Conservation (phyloP, 495 filamentous ascomycete genomes). For the Chaetomidium leptoderma region DNA sequence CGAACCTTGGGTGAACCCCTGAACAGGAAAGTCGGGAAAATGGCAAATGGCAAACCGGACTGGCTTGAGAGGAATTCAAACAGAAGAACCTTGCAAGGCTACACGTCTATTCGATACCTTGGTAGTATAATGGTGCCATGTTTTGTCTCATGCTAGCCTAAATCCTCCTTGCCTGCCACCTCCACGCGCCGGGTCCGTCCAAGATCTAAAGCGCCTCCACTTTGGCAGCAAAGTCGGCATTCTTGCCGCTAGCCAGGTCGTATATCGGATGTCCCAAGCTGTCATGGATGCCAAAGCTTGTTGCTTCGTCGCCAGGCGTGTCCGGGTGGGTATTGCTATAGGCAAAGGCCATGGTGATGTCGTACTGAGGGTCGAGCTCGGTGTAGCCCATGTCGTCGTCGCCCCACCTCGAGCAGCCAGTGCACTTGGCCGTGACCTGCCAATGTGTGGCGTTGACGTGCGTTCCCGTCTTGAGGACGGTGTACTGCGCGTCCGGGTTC, state of each 20-base stretch:
- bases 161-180: not conserved
- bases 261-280: constrained; percentile 43
- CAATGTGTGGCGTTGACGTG: constrained; percentile 45
- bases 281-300: constrained; percentile 45
- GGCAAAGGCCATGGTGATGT: constrained; percentile 41
- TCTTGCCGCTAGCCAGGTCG: constrained; percentile 33
- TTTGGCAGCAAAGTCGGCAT: constrained; percentile 28
- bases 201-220: constrained; percentile 18
- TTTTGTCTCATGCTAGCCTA: not conserved
- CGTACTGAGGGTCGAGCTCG: constrained; percentile 34
- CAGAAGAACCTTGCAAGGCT: too few species aligned
- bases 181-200: too few species aligned
- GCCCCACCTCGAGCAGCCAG: constrained; percentile 42
- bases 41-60: too few species aligned
- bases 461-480: constrained; percentile 39
- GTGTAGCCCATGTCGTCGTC: constrained; percentile 40
- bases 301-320: constrained; percentile 29
- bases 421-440: constrained; percentile 43
- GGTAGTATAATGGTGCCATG: too few species aligned
- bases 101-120: too few species aligned
- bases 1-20: too few species aligned
- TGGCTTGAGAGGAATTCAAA: too few species aligned
- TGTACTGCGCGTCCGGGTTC: constrained; percentile 37
- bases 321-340: constrained; percentile 36
- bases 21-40: too few species aligned